Evolutionary conservation across 2,329 filamentous ascomycete species (phyloP).

Genomic region (Cercospora sp.): DNA sequence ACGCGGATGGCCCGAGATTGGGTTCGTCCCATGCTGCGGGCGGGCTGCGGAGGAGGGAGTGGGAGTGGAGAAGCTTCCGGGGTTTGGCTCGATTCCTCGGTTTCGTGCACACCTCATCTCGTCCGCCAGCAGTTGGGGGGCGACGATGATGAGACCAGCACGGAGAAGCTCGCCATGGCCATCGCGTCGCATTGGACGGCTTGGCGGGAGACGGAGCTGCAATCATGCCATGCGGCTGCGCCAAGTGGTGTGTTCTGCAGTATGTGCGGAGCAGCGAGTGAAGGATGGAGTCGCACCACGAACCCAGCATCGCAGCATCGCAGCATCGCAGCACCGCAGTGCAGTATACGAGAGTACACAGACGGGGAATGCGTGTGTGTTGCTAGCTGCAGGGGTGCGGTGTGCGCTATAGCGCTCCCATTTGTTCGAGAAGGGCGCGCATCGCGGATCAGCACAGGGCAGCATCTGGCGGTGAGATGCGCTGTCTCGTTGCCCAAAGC

Average conservation of each 20-base stretch:
- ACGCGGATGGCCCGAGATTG: conserved; percentile 8
- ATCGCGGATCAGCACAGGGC: conserved; percentile 7
- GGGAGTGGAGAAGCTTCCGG: neutral
- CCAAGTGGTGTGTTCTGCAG: neutral
- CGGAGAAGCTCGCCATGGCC: conserved; percentile 2
- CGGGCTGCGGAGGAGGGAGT: neutral
- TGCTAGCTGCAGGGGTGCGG: conserved; percentile 2
- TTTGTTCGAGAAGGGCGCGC: neutral
- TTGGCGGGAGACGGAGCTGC: neutral
- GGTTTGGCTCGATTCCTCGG: neutral
- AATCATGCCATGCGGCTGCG: neutral
- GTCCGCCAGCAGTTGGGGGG: neutral
- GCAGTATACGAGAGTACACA: neutral
- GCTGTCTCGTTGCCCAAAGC: conserved; percentile 4
- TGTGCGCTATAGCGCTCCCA: neutral
- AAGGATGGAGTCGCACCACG: neutral
- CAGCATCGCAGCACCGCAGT: too few relatives aligned
- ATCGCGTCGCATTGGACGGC: neutral
- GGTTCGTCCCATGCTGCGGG: conserved; percentile 3
- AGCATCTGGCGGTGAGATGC: conserved; percentile 13
- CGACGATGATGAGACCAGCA: neutral
- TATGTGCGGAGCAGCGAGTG: neutral
- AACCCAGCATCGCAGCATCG: neutral
- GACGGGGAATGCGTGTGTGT: neutral
- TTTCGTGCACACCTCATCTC: conserved; percentile 4